Percentiles rank a stretch among this genome's conserved stretches.
phyloP scores from a whole-genome alignment of 2,329 filamentous ascomycete genomes.

The Aschersonia sp. region DNA sequence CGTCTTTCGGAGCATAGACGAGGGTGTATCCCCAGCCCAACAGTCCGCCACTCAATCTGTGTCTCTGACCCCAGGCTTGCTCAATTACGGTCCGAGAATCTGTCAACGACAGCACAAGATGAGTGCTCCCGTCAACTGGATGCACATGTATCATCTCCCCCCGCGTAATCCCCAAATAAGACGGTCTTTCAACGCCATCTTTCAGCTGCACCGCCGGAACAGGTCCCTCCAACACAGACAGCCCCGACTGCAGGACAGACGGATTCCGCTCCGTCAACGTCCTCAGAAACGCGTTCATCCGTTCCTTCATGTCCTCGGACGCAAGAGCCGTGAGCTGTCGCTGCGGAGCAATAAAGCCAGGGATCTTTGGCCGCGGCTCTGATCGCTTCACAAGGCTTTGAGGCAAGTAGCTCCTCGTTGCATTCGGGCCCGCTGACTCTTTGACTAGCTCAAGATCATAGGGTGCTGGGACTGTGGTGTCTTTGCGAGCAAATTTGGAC shows the following conservation, averaged over 20 bases:
- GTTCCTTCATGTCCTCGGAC: slow-evolving; percentile 3
- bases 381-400: slow-evolving; percentile 1
- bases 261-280: slow-evolving; percentile 3
- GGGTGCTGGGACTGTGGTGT: slow-evolving; percentile 9
- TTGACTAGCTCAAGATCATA: slow-evolving; percentile 11
- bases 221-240: slow-evolving; percentile 7
- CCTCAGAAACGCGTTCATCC: slow-evolving; percentile 6
- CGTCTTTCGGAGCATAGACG: slow-evolving; percentile 7
- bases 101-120: slow-evolving; percentile 19
- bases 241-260: slow-evolving; percentile 3
- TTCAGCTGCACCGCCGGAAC: slow-evolving; percentile 8
- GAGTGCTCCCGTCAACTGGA: slow-evolving; percentile 19
- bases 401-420: slow-evolving; percentile 5
- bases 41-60: slow-evolving; percentile 11
- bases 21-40: slow-evolving; percentile 9
- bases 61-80: slow-evolving; percentile 24
- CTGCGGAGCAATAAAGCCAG: slow-evolving; percentile 8
- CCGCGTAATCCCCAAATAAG: slow-evolving; percentile 3
- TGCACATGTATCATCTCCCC: slow-evolving; percentile 22
- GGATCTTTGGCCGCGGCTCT: slow-evolving; percentile 5
- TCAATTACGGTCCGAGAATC: slow-evolving; percentile 20
- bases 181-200: background rate
- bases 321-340: slow-evolving; percentile 6
- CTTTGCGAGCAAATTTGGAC: slow-evolving; percentile 8
- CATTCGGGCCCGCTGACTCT: slow-evolving; percentile 3